Evolutionary conservation across 441 rosid genomes (phyloP).

Genomic region (Corymbia calophylla): DNA sequence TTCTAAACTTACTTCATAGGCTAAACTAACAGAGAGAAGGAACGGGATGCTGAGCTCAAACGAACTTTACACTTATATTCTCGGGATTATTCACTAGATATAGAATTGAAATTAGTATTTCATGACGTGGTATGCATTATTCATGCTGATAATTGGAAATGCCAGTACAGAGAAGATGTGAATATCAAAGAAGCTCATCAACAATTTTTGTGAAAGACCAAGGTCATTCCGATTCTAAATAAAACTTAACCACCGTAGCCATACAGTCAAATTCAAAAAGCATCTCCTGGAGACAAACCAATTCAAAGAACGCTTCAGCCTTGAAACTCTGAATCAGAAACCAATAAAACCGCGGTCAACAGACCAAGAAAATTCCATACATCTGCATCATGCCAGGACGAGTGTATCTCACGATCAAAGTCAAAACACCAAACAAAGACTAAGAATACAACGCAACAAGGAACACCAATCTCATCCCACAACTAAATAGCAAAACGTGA

Average conservation of each 20-base stretch:
- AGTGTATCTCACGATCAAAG: background rate
- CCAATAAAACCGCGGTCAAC: background rate
- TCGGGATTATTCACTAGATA: background rate
- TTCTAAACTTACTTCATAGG: background rate
- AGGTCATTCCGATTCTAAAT: background rate
- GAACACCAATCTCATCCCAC: background rate
- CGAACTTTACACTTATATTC: background rate
- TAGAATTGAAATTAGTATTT: background rate
- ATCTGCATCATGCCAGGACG: background rate
- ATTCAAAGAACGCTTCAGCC: background rate
- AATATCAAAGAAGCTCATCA: background rate
- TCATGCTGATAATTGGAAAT: background rate
- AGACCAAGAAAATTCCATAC: background rate
- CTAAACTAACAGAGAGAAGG: background rate
- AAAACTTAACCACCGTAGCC: background rate
- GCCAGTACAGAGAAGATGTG: background rate
- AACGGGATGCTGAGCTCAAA: background rate
- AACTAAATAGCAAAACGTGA: background rate
- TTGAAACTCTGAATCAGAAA: background rate
- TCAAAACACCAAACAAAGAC: background rate
- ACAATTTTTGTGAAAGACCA: background rate
- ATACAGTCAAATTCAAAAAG: background rate
- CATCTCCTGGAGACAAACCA: background rate
- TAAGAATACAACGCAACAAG: background rate
- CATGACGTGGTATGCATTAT: background rate